These are phyloP conservation scores for Pythium apleroticum DNA, from an alignment of 352 stramenopile genomes.

Conservation along the genomic window DNA sequence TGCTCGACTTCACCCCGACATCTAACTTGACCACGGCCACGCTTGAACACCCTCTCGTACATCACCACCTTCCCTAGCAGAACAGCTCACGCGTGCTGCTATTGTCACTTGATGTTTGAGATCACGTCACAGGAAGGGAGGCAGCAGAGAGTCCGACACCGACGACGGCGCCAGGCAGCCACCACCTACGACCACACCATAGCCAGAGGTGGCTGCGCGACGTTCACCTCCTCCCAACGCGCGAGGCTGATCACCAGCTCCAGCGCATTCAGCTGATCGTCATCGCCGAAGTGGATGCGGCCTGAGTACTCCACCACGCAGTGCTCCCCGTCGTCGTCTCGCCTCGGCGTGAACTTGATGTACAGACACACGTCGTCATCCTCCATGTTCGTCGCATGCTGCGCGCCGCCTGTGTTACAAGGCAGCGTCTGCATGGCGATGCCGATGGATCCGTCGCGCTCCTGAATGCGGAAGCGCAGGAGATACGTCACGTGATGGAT, in stretches of 20 bases:
- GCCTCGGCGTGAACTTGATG: conserved; percentile 37
- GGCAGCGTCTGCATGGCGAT: conserved; percentile 38
- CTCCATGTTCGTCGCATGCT: conserved; percentile 30
- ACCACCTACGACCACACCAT: not conserved
- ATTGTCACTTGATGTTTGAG: too few species aligned
- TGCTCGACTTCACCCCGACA: too few species aligned
- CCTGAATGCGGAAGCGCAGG: conserved; percentile 46
- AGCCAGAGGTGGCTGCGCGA: conserved; percentile 25
- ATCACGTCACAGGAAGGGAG: too few species aligned
- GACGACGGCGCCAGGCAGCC: too few species aligned
- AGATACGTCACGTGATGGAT: conserved; percentile 32
- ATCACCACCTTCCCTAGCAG: too few species aligned
- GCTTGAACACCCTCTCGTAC: too few species aligned
- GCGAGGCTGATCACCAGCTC: conserved; percentile 47
- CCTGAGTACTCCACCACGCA: conserved; percentile 43
- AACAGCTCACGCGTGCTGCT: too few species aligned
- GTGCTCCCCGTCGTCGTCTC: conserved; percentile 27
- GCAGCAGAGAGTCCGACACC: too few species aligned
- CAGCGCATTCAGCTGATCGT: conserved; percentile 32
- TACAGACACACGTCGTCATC: conserved; percentile 41
- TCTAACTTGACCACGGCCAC: too few species aligned
- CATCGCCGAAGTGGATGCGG: conserved; percentile 35
- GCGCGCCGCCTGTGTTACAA: not conserved
- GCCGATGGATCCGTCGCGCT: conserved; percentile 40
- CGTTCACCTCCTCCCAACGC: conserved; percentile 50